Evolutionary conservation across 495 filamentous ascomycete species (phyloP).

Genomic region (Hypomontagnella monticulosa): DNA sequence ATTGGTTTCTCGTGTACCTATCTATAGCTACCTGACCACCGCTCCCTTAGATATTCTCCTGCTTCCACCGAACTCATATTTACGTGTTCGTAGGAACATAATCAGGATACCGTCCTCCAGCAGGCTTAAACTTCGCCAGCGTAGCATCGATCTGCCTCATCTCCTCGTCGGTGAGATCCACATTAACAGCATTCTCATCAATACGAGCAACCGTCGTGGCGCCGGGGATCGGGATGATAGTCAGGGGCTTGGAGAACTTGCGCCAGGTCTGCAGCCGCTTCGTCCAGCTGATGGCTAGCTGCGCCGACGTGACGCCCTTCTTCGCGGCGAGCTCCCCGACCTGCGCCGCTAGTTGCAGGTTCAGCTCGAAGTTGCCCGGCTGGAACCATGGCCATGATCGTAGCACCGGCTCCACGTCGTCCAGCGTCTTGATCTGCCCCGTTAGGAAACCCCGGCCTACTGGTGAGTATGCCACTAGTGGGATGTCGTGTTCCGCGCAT

Average conservation of each 20-base stretch:
- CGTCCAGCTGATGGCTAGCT: slow-evolving; percentile 83
- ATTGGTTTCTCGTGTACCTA: not conserved
- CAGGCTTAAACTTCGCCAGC: slow-evolving; percentile 53
- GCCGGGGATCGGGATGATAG: slow-evolving; percentile 87
- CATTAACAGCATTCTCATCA: slow-evolving; percentile 58
- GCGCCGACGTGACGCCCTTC: slow-evolving; percentile 76
- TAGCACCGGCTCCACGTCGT: slow-evolving; percentile 66
- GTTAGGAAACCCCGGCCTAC: slow-evolving; percentile 53
- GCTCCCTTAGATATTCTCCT: not conserved
- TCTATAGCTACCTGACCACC: not conserved
- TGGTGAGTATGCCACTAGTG: slow-evolving; percentile 68
- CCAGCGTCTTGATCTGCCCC: slow-evolving; percentile 66
- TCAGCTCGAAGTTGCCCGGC: slow-evolving; percentile 74
- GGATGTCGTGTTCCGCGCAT: slow-evolving; percentile 79
- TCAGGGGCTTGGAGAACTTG: slow-evolving; percentile 61
- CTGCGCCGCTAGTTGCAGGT: slow-evolving; percentile 73
- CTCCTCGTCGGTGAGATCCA: slow-evolving; percentile 60
- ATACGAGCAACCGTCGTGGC: slow-evolving; percentile 62
- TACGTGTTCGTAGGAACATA: slow-evolving; percentile 48
- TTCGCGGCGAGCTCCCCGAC: slow-evolving; percentile 71
- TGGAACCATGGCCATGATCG: slow-evolving; percentile 69
- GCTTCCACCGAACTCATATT: not conserved
- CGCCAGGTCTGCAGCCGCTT: slow-evolving; percentile 55
- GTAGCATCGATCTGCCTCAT: slow-evolving; percentile 60
- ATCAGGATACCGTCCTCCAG: slow-evolving; percentile 54